These are phyloP conservation scores for Aspergillus neotritici DNA, from an alignment of 2,329 filamentous ascomycete species.

Conservation along the genomic window DNA sequence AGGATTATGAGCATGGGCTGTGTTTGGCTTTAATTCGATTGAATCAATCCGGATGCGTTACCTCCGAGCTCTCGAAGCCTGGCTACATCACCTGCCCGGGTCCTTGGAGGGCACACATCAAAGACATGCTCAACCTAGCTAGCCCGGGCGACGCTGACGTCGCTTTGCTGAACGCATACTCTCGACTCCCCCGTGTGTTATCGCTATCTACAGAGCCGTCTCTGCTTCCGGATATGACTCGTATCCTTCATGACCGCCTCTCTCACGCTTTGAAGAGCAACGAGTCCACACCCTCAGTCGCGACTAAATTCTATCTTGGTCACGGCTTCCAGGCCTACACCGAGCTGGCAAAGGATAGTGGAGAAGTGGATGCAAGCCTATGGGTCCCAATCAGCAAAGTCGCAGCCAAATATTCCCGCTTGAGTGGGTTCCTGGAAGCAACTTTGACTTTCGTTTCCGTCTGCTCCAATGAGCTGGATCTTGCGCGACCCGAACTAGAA, in stretches of 20 bases:
- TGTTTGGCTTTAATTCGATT: conserved; percentile 65
- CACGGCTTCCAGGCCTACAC: conserved; percentile 70
- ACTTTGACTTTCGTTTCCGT: conserved; percentile 48
- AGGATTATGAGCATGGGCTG: conserved; percentile 59
- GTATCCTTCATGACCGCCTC: conserved; percentile 61
- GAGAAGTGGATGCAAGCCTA: conserved; percentile 55
- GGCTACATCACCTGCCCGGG: conserved; percentile 38
- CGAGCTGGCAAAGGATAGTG: conserved; percentile 57
- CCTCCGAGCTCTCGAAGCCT: conserved; percentile 39
- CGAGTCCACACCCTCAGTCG: conserved; percentile 54
- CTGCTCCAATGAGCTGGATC: conserved; percentile 22
- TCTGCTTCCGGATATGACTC: conserved; percentile 60
- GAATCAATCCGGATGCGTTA: conserved; percentile 45
- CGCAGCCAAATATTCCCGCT: conserved; percentile 60
- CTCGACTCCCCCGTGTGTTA: conserved; percentile 58
- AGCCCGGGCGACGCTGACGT: conserved; percentile 51
- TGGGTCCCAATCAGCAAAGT: conserved; percentile 61
- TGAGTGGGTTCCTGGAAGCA: conserved; percentile 61
- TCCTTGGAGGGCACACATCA: conserved; percentile 66
- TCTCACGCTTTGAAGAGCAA: conserved; percentile 60
- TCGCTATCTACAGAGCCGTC: conserved; percentile 55
- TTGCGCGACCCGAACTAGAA: conserved; percentile 54
- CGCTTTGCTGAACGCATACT: conserved; percentile 62
- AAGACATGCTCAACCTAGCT: conserved; percentile 57
- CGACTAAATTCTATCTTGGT: conserved; percentile 67